Evolutionary conservation across 352 stramenopile genomes (phyloP).

Genomic region (Salisapilia sapeloensis): DNA sequence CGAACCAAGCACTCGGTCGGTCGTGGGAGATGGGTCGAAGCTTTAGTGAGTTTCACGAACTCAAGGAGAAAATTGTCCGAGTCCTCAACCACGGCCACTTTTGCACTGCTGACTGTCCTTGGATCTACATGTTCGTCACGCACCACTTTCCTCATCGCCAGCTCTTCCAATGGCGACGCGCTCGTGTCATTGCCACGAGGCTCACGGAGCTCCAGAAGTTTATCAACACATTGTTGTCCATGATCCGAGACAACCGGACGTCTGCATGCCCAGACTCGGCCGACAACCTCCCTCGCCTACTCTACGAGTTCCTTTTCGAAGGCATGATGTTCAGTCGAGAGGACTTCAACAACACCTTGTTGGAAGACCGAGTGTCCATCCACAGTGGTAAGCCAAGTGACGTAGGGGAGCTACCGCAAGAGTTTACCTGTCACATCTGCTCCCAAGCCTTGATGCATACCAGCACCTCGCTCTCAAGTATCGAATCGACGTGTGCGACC

Average conservation of each 20-base stretch:
- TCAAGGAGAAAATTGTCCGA: conserved; percentile 41
- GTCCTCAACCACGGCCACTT: conserved; percentile 65
- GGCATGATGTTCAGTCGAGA: conserved; percentile 63
- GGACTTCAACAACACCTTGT: conserved; percentile 32
- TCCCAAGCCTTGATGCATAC: too few relatives aligned
- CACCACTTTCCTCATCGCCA: conserved; percentile 64
- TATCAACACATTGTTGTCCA: conserved; percentile 35
- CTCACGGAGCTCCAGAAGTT: conserved; percentile 49
- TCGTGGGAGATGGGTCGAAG: conserved; percentile 68
- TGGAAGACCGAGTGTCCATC: conserved; percentile 40
- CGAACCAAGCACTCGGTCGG: conserved; percentile 38
- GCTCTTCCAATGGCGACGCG: conserved; percentile 49
- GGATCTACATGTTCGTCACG: conserved; percentile 65
- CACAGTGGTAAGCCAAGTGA: conserved; percentile 2
- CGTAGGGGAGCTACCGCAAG: background rate
- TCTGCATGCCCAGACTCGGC: conserved; percentile 39
- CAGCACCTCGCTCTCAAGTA: too few relatives aligned
- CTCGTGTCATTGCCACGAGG: conserved; percentile 37
- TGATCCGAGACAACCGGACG: conserved; percentile 42
- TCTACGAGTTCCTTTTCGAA: conserved; percentile 71
- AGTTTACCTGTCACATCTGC: conserved; percentile 6
- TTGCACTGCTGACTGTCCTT: conserved; percentile 65
- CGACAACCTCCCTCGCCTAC: conserved; percentile 34
- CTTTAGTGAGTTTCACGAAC: conserved; percentile 64
- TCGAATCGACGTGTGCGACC: too few relatives aligned